Evolutionary conservation across 1,284 basidiomycete species (phyloP).

Genomic region (Thelephora terrestris): DNA sequence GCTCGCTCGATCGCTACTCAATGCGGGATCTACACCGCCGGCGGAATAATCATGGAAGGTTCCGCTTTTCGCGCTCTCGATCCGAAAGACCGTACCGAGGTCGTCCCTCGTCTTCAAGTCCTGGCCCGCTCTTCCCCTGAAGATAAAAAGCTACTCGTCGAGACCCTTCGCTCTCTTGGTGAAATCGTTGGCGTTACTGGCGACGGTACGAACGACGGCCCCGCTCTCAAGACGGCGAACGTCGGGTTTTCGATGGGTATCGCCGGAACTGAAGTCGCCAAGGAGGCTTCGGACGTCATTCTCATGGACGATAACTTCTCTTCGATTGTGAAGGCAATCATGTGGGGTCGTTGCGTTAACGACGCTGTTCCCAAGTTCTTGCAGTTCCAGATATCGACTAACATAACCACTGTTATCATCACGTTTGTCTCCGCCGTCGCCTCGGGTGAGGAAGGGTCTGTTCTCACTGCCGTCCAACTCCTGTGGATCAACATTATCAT

Average conservation of each 20-base stretch:
- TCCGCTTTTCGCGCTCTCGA: slow-evolving; percentile 63
- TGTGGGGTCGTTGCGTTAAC: slow-evolving; percentile 99
- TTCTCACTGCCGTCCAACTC: slow-evolving; percentile 89
- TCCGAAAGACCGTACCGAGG: slow-evolving; percentile 45
- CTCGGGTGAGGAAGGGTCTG: slow-evolving; percentile 60
- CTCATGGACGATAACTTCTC: slow-evolving; percentile 98
- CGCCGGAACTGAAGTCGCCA: slow-evolving; percentile 96
- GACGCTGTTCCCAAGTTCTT: slow-evolving; percentile 96
- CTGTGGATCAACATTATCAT: slow-evolving; percentile 98
- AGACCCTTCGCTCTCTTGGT: slow-evolving; percentile 79
- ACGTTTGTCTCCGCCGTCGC: slow-evolving; percentile 89
- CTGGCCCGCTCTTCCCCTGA: slow-evolving; percentile 95
- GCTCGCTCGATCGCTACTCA: slow-evolving; percentile 91
- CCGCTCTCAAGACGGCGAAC: slow-evolving; percentile 90
- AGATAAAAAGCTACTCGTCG: slow-evolving; percentile 92
- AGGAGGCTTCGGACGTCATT: slow-evolving; percentile 98
- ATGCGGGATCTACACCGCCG: slow-evolving; percentile 88
- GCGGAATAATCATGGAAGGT: slow-evolving; percentile 96
- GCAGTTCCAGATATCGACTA: slow-evolving; percentile 96
- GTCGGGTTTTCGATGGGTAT: slow-evolving; percentile 99
- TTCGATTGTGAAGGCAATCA: slow-evolving; percentile 95
- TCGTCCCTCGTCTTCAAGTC: slow-evolving; percentile 65
- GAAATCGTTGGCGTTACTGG: slow-evolving; percentile 97
- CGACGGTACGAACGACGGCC: slow-evolving; percentile 97
- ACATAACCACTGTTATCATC: slow-evolving; percentile 91